These are phyloP conservation scores for Heterobasidion occidentale DNA, from an alignment of 1,284 basidiomycete species.

Conservation along the genomic window DNA sequence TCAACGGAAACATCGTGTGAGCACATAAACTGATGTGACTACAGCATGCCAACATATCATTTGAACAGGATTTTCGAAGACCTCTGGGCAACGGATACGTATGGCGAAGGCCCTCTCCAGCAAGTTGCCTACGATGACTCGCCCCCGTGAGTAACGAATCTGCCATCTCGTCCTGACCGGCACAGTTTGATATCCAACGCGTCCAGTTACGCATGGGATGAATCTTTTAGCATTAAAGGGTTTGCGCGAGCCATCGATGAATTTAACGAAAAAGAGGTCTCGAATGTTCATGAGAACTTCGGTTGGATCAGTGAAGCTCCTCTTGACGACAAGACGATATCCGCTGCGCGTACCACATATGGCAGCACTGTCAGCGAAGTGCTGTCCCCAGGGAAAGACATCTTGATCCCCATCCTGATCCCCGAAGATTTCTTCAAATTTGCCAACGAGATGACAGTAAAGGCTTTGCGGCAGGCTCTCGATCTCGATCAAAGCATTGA, in stretches of 20 bases:
- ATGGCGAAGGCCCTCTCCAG: not conserved
- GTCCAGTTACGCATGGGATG: not conserved
- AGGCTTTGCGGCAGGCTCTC: not conserved
- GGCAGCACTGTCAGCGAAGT: not conserved
- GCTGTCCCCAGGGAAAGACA: not conserved
- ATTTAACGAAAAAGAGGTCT: not conserved
- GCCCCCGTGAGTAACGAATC: not conserved
- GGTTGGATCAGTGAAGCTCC: not conserved
- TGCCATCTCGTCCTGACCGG: not conserved
- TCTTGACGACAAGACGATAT: too few species aligned
- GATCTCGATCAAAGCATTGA: not conserved
- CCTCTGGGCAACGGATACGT: not conserved
- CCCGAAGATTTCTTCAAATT: not conserved
- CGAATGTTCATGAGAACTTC: not conserved
- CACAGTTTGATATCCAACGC: not conserved
- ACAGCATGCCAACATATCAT: not conserved
- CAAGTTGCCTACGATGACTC: not conserved
- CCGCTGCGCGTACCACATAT: not conserved
- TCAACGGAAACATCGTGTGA: not conserved
- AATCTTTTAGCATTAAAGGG: not conserved
- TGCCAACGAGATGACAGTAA: not conserved
- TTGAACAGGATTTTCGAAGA: not conserved
- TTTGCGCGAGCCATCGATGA: not conserved
- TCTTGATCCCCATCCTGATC: not conserved
- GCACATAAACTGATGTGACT: not conserved